Base-by-base conservation (phyloP, 2,329 filamentous ascomycete species). In the Fusarium illudens region DNA sequence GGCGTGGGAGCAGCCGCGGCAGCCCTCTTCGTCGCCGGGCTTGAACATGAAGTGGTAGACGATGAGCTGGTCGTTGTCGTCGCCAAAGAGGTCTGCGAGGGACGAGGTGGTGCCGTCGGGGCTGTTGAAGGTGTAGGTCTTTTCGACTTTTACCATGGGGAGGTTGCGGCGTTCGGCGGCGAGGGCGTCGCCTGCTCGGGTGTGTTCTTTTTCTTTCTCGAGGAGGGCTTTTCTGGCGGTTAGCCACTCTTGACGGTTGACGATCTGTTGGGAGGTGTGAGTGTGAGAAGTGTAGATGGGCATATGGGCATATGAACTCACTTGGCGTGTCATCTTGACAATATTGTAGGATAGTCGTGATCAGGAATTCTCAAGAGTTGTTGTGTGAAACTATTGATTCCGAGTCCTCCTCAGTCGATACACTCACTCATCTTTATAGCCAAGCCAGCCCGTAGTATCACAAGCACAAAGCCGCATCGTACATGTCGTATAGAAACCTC, bases 41-140 rank as follows among this genome's bases (percentile, higher is more conserved):
- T 65, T 71, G 58, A 83, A 81, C 82, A 84, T 84, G 75, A 83
- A 83, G 71, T 84, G 81, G 66, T 83, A 83, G 33, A 84, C 61
- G 44, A 81, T 75, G 59, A 82, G 75, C 56, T 80, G 76, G 27
- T 77, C 73, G 27, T 75, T 74, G 52, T 70, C 72, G 52, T 70
- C 72, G 6, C 70, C 70, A 52, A 80, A 81, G 44, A 81, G 73
- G 3, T 77, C 75, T 3, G 37, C 8, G 19, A 81, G 68, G 2
- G 66, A 71, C 25, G 71, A 44, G 12, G 39, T 62, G 19, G 71
- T 71, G 34, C 73, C 69, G 4, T 70, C 56, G 13, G 76, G 73
- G 1, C 75, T 75, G 15, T 75, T 72, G 65, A 83, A 82, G 15
- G 64, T 74, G 68, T 79, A 79, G 3, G 68, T 19, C 49, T 80